Base-by-base conservation (phyloP, 495 filamentous ascomycete species). In the Penicillium lividum region DNA sequence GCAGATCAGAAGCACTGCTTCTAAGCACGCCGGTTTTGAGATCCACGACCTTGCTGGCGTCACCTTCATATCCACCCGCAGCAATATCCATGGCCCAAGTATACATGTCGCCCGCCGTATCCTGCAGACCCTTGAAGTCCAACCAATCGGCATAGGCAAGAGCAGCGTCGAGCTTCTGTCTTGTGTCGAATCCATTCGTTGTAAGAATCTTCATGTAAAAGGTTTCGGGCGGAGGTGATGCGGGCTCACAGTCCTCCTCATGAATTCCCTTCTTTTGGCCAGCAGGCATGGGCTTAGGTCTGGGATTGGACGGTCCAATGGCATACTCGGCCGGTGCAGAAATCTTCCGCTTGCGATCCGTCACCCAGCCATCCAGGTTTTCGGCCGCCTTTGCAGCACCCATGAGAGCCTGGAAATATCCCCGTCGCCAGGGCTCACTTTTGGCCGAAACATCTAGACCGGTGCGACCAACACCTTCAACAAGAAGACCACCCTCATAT, bases 121-220 rank as follows among this genome's bases (percentile, higher is more conserved):
- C 75, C 11, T 79, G 67, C 11, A 86, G 68, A 3, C 82, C 79
- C 73, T 93, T 92, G 72, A 83, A 95, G 50, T 90, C 87, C 5
- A 96, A 79, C 84, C 87, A 96, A 56, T 89, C 88, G 6, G 86
- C 92, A 69, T 92, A 93, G 0, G 86, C 88, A 16, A 96, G 73
- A 9, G 88, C 88, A 25, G 92, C 91, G 44, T 91, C 86, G 33
- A 96, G 69, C 58, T 84, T 84, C 73, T 97, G 90, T 52, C 83
- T 76, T 18, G 80, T 80, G 7, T 82, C 86, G 66, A 96, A 90
- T 16, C 92, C 92, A 28, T 80, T 78, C 0, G 88, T 91, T 1
- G 84, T 89, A 47, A 97, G 70, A 27, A 96, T 86, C 63, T 86
- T 86, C 70, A 89, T 81, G 65, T 96, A 97, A 61, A 84, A 88